Base-by-base conservation (phyloP, 2,329 filamentous ascomycete species). In the Diplocarpon rosae region DNA sequence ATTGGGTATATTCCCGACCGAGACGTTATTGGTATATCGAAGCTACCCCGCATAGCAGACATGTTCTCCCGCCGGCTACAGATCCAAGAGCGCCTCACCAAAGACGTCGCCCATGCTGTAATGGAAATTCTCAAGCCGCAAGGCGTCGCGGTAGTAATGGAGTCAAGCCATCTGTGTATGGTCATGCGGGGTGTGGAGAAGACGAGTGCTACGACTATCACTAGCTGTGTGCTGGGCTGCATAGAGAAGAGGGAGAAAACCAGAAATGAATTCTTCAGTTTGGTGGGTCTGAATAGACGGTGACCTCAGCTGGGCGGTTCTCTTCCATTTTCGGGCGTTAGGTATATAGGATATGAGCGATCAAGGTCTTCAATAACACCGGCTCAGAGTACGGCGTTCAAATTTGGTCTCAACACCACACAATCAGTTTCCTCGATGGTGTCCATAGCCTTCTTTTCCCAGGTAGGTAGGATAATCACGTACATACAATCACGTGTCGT, bases 141-240 rank as follows among this genome's bases (percentile, higher is more conserved):
- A 61, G 92, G 92, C 37, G 90, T 98, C 1, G 90, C 86, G 15
- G 92, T 98, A 2, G 90, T 98, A 48, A 95, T 98, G 83, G 92
- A 98, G 62, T 93, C 86, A 12, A 89, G 80, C 59, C 92, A 98
- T 67, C 70, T 96, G 37, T 98, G 92, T 71, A 98, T 96, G 90
- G 88, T 95, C 13, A 96, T 95, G 89, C 79, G 92, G 37, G 92
- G 92, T n/a, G 90, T 98, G 9, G 78, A 95, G 63, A 95, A 98
- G 72, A 88, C 87, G 0, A 77, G 74, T 33, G 81, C 85, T 40
- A 83, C 77, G 14, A 96, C 92, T 6, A 92, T 93, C 31, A 98
- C 92, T 14, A 95, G 88, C 69, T 96, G 90, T 63, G 93, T 98
- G 67, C 76, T 96, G n/a, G 92, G 92, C 32, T 89, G 88, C 59